Base-by-base conservation (phyloP, 2,329 filamentous ascomycete species). In the Orbilia quercus region DNA sequence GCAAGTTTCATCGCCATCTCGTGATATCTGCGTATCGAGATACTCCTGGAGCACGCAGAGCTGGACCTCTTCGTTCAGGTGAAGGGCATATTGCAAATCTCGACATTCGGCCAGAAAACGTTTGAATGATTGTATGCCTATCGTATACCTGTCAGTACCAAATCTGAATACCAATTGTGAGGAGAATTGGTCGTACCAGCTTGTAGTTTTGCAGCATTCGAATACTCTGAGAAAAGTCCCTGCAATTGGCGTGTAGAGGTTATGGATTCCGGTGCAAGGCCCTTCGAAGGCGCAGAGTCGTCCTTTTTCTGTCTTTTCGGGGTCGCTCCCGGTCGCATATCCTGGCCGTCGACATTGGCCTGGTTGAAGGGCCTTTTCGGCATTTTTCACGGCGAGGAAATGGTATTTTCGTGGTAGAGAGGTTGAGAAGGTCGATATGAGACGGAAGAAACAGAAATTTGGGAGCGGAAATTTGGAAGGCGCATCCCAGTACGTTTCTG, bases 11-110 rank as follows among this genome's bases (percentile, higher is more conserved):
- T 86, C 83, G 59, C 86, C 42, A 82, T 84, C 64, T 83, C 82
- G 63, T 1, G 86, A 84, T 76, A 83, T 84, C 62, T 84, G 82
- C 6, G 83, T 81, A 48, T 87, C 83, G 53, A 95, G 85, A 79
- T 90, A 95, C 76, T 91, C 87, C 75, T 84, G 84, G 31, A 94
- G 82, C 58, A 94, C 89, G 79, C 82, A 81, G 79, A 82, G 81
- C 73, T 78, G 53, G 25, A 66, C 38, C 31, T 73, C 69, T 57
- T 73, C 69, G 38, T 73, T 54, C 14, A 62, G 11, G 28, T 66
- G 60, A 11, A 73, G 47, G 40, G 69, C 48, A 50, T 66, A 31
- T 64, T 76, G 20, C 44, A 74, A 25, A 31, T 67, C 73, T 73
- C 74, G 47, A 62, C 62, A 58, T 65, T 71, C 58, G 44, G 75